These are phyloP conservation scores for Nakazawaea ambrosiae DNA, from an alignment of 805 yeast species.

Conservation along the genomic window DNA sequence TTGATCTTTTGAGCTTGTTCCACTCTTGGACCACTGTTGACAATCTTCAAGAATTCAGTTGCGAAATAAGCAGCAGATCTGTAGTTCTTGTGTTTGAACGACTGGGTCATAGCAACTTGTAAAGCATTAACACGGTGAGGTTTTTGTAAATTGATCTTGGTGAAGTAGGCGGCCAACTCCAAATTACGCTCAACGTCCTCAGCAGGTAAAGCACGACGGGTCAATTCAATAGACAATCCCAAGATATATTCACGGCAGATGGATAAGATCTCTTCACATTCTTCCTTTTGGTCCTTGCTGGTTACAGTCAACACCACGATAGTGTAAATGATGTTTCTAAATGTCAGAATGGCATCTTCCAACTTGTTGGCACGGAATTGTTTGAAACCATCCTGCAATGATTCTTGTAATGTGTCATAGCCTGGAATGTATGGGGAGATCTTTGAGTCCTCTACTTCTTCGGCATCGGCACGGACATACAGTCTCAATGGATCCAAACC, in stretches of 20 bases:
- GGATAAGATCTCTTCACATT: constrained; percentile 62
- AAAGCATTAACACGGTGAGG: constrained; percentile 83
- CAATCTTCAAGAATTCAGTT: constrained; percentile 64
- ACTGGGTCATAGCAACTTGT: constrained; percentile 92
- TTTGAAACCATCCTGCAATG: constrained; percentile 68
- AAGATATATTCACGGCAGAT: constrained; percentile 85
- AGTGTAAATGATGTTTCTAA: constrained; percentile 75
- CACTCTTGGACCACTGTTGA: constrained; percentile 69
- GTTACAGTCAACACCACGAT: constrained; percentile 66
- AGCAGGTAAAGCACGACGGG: constrained; percentile 74
- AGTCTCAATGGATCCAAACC: constrained; percentile 67
- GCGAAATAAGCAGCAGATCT: constrained; percentile 90
- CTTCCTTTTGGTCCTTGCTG: constrained; percentile 67
- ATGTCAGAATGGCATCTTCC: constrained; percentile 69
- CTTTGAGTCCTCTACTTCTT: constrained; percentile 41
- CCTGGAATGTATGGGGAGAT: constrained; percentile 72
- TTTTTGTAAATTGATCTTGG: constrained; percentile 73
- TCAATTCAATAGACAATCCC: constrained; percentile 86
- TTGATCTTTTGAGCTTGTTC: constrained; percentile 85
- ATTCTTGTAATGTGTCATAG: constrained; percentile 53
- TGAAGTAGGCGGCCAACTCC: constrained; percentile 94
- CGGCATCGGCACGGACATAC: constrained; percentile 61
- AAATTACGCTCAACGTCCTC: constrained; percentile 75
- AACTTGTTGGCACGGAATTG: constrained; percentile 79
- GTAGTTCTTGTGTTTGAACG: constrained; percentile 82